These are phyloP conservation scores for Podila epicladia DNA, from an alignment of 192 early-diverging fungal species.

Conservation along the genomic window DNA sequence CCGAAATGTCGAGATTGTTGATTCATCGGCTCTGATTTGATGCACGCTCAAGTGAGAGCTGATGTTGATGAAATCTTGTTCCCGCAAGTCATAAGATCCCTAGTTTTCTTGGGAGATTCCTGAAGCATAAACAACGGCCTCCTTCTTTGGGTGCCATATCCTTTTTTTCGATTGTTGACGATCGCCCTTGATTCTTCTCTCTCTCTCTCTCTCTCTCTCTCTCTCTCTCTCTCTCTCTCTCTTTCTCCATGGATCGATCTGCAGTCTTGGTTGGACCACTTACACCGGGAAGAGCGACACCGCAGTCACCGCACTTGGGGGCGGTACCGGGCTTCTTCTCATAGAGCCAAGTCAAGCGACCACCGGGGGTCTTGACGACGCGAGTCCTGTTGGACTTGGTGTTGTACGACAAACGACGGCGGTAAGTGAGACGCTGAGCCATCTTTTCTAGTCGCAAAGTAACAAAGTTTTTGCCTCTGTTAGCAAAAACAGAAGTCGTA, in stretches of 20 bases:
- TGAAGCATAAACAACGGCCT: too few species aligned
- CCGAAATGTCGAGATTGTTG: too few species aligned
- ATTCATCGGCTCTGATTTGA: too few species aligned
- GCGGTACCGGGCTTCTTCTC: conserved; percentile 92
- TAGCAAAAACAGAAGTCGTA: conserved; percentile 54
- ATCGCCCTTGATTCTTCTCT: not conserved
- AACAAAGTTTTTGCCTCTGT: conserved; percentile 28
- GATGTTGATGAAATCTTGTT: too few species aligned
- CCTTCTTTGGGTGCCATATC: too few species aligned
- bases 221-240: conserved; percentile 1
- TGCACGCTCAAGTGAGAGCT: too few species aligned
- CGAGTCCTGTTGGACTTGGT: conserved; percentile 89
- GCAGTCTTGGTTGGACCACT: conserved; percentile 40
- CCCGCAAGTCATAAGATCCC: too few species aligned
- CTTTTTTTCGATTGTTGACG: not conserved
- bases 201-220: conserved; percentile 2
- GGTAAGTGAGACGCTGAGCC: conserved; percentile 88
- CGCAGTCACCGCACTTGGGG: conserved; percentile 98
- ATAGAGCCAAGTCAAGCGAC: conserved; percentile 91
- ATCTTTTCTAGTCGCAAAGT: conserved; percentile 75
- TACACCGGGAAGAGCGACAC: conserved; percentile 87
- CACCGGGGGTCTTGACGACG: conserved; percentile 93
- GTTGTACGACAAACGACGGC: conserved; percentile 91
- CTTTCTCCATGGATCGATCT: not conserved
- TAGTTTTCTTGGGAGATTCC: too few species aligned